Percentiles rank a stretch among this genome's conserved stretches.
phyloP scores from a whole-genome alignment of 73 alveolate species.

The Paramecium bursaria region DNA sequence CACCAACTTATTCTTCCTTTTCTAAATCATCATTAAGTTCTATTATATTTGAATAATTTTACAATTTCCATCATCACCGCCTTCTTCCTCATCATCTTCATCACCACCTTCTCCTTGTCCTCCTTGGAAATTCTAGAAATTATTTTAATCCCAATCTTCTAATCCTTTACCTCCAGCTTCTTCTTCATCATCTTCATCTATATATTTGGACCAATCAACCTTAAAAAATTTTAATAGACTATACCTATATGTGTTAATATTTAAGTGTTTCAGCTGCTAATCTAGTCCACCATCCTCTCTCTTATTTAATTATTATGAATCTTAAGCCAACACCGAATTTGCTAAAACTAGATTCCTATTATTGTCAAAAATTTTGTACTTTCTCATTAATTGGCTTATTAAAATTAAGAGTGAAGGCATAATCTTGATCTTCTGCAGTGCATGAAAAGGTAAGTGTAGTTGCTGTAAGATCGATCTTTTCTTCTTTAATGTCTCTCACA shows the following conservation, averaged over 20 bases:
- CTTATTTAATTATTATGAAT: slow-evolving; percentile 71
- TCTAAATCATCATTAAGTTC: slow-evolving; percentile 62
- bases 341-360: slow-evolving; percentile 64
- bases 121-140: slow-evolving; percentile 74
- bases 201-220: slow-evolving; percentile 76
- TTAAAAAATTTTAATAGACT: slow-evolving; percentile 64
- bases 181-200: slow-evolving; percentile 82
- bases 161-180: slow-evolving; percentile 80
- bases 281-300: slow-evolving; percentile 80
- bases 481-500: slow-evolving; percentile 83
- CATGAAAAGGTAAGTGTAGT: slow-evolving; percentile 72
- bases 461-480: slow-evolving; percentile 81
- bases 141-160: slow-evolving; percentile 75
- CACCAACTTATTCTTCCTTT: slow-evolving; percentile 51
- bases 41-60: slow-evolving; percentile 30
- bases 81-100: slow-evolving; percentile 76
- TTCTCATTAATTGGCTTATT: slow-evolving; percentile 73
- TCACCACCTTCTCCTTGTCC: slow-evolving; percentile 43
- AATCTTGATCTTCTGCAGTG: slow-evolving; percentile 72
- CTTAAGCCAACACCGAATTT: slow-evolving; percentile 60
- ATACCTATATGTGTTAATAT: slow-evolving; percentile 61
- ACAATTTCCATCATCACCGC: slow-evolving; percentile 70
- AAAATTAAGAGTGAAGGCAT: slow-evolving; percentile 74
- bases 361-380: slow-evolving; percentile 67
- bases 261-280: slow-evolving; percentile 73